These are phyloP conservation scores for Hemisphaericaspora subhashii DNA, from an alignment of 1,139 yeast genomes.

Conservation along the genomic window DNA sequence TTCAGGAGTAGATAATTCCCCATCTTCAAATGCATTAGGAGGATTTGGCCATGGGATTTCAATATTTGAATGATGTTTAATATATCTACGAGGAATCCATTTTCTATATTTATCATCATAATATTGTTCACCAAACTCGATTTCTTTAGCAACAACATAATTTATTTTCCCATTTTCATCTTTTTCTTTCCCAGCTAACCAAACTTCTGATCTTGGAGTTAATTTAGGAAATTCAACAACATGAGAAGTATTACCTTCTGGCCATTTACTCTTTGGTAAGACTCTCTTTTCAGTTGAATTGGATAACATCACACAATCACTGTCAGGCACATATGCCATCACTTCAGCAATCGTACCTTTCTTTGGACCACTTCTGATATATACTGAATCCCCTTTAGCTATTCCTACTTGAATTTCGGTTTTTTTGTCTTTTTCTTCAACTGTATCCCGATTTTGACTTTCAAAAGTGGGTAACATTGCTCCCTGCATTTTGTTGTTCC, in stretches of 20 bases:
- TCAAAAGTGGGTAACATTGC: constrained; percentile 41
- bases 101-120: constrained; percentile 74
- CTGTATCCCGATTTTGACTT: constrained; percentile 17
- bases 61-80: constrained; percentile 63
- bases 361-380: constrained; percentile 63
- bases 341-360: constrained; percentile 70
- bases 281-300: constrained; percentile 37
- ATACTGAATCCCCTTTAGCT: constrained; percentile 44
- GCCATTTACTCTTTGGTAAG: constrained; percentile 71
- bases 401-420: constrained; percentile 34
- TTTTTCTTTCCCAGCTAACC: constrained; percentile 75
- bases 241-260: constrained; percentile 70
- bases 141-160: constrained; percentile 73
- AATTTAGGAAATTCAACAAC: constrained; percentile 66
- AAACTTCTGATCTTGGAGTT: constrained; percentile 43
- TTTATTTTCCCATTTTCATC: constrained; percentile 60
- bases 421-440: constrained; percentile 31
- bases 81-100: constrained; percentile 76
- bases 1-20: constrained; percentile 56
- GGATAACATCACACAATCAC: constrained; percentile 35
- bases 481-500: constrained; percentile 25
- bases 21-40: constrained; percentile 56
- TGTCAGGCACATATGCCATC: constrained; percentile 29
- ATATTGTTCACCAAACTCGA: constrained; percentile 64
- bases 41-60: constrained; percentile 93